These are phyloP conservation scores for Ophiocytium majus DNA, from an alignment of 352 stramenopile genomes.

Conservation along the genomic window DNA sequence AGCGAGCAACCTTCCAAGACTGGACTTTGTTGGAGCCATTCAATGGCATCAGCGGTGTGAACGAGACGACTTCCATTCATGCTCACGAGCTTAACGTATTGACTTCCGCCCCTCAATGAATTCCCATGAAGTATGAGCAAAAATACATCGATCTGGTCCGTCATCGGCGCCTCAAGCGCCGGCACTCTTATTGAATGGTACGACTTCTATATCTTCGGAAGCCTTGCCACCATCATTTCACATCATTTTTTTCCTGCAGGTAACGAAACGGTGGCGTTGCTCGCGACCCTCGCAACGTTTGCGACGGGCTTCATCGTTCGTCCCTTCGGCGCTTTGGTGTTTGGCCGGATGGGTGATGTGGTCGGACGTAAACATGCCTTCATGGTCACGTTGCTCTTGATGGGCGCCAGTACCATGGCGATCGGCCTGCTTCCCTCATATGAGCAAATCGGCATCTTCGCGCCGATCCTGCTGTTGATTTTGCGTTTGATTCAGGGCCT, in stretches of 20 bases:
- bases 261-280: background rate
- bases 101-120: no score
- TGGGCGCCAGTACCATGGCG: background rate
- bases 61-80: no score
- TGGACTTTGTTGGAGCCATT: no score
- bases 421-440: background rate
- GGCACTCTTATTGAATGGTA: slow-evolving; percentile 13
- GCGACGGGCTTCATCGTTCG: slow-evolving; percentile 10
- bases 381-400: background rate
- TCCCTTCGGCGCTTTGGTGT: background rate
- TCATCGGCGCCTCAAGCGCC: background rate
- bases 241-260: background rate
- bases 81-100: no score
- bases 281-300: slow-evolving; percentile 1
- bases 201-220: slow-evolving; percentile 15
- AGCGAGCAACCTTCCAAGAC: no score
- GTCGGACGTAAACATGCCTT: background rate
- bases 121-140: no score
- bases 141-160: background rate
- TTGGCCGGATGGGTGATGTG: slow-evolving; percentile 7
- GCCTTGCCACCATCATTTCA: background rate
- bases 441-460: background rate
- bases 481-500: background rate
- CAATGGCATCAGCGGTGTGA: no score
- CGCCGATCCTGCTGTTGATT: background rate